Evolutionary conservation across 805 yeast species (phyloP).

Genomic region (Kuraishia piskuri): DNA sequence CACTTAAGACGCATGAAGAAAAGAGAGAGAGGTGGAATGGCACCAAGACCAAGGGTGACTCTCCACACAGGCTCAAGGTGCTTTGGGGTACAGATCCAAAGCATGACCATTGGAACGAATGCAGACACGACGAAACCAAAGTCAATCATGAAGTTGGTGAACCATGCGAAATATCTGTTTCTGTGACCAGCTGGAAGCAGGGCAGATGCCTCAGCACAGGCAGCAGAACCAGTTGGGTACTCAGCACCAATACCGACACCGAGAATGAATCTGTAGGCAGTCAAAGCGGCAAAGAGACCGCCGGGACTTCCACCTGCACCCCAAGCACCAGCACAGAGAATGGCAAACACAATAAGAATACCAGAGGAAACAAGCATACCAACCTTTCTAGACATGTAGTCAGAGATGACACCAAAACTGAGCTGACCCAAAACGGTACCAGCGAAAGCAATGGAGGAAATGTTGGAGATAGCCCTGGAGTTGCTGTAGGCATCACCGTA

Average conservation of each 20-base stretch:
- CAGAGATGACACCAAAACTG: conserved; percentile 72
- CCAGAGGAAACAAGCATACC: conserved; percentile 79
- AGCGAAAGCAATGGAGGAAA: conserved; percentile 81
- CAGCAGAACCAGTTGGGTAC: conserved; percentile 89
- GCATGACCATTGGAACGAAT: conserved; percentile 76
- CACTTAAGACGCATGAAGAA: conserved; percentile 72
- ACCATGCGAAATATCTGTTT: conserved; percentile 84
- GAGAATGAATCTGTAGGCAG: conserved; percentile 76
- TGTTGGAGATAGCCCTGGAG: conserved; percentile 69
- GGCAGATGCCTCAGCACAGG: conserved; percentile 86
- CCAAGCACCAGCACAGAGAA: conserved; percentile 82
- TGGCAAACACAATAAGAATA: conserved; percentile 68
- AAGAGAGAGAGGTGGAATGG: conserved; percentile 73
- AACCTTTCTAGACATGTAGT: conserved; percentile 67
- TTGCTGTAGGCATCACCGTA: conserved; percentile 56
- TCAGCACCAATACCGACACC: conserved; percentile 95
- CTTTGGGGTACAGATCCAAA: conserved; percentile 70
- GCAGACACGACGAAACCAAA: conserved; percentile 76
- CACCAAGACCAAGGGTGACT: conserved; percentile 83
- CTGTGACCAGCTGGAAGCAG: conserved; percentile 72
- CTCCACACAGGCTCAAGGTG: conserved; percentile 87
- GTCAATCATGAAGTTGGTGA: conserved; percentile 85
- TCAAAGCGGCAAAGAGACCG: conserved; percentile 78
- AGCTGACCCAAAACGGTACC: conserved; percentile 90
- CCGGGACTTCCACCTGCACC: conserved; percentile 61